Evolutionary conservation across 352 stramenopile genomes (phyloP).

Genomic region (Phytophthora fragariae): DNA sequence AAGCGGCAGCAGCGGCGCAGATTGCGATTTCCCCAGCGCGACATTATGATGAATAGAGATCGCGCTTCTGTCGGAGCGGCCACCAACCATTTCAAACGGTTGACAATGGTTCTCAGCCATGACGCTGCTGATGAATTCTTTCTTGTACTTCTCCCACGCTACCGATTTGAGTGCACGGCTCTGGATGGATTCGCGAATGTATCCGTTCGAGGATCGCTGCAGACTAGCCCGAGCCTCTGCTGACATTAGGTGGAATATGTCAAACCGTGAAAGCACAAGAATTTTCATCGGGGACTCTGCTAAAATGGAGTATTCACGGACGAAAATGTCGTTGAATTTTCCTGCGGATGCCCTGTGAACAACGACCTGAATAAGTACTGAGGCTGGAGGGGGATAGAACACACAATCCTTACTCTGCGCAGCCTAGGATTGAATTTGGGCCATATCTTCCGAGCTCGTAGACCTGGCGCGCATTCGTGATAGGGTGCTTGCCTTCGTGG

Average conservation of each 20-base stretch:
- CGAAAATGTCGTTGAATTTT: constrained; percentile 84
- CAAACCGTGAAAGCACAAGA: constrained; percentile 84
- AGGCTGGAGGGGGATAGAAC: background rate
- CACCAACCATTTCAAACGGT: constrained; percentile 14
- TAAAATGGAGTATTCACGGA: constrained; percentile 80
- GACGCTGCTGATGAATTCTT: constrained; percentile 61
- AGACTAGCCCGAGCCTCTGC: constrained; percentile 70
- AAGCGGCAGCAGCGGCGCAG: constrained; percentile 39
- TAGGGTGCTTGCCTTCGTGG: constrained; percentile 79
- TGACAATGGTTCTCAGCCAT: constrained; percentile 36
- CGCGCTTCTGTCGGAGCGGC: background rate
- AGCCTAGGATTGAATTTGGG: constrained; percentile 81
- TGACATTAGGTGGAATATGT: constrained; percentile 88
- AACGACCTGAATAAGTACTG: constrained; percentile 7
- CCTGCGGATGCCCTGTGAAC: constrained; percentile 69
- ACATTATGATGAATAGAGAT: constrained; percentile 5
- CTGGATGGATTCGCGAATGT: constrained; percentile 70
- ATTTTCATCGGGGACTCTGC: constrained; percentile 80
- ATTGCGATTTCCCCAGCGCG: constrained; percentile 39
- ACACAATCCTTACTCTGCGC: constrained; percentile 66
- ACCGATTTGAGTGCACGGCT: constrained; percentile 79
- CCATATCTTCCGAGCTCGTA: constrained; percentile 79
- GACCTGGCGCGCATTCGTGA: constrained; percentile 64
- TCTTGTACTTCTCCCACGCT: constrained; percentile 82
- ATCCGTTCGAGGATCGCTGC: constrained; percentile 66